Evolutionary conservation across 2,329 filamentous ascomycete species (phyloP), one percentile per base, ranked within the genome.

Genomic region (Aureobasidium pullulans): DNA sequence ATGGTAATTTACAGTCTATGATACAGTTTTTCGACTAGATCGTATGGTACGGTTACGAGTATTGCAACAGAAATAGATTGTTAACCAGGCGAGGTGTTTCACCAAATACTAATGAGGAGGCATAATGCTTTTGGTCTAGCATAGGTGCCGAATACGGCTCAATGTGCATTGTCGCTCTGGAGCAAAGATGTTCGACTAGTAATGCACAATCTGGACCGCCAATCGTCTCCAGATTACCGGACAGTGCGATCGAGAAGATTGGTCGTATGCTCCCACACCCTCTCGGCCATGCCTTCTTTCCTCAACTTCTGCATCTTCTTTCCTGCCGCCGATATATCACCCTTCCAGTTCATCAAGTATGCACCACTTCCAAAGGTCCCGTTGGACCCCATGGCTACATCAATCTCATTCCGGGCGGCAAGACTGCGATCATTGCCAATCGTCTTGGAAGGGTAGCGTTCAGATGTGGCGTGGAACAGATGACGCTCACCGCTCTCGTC

Each of bases 401-500:
- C 11, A 3, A 37, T 44, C 6, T 8, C 40, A 29, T 28, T 29
- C 8, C 3, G 37, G 10, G 13, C 6, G 9, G 47, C 29, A 2
- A 15, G 1, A 10, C 3, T 34, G 8, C 8, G 15, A 13, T 19
- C 8, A 5, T 19, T 23, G 6, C 37, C 4, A 37, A 60, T 3
- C 0, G 8, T 37, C 1, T 23, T 52, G 62, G 59, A 57, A 56
- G 64, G 3, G 42, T 37, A 32, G 37, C 3, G 31, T 36, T 28
- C 11, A 2, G 34, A 39, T 4, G 57, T 61, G 6, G 60, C 48
- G 4, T 60, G 48, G 39, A 59, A 65, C 6, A 66, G 42, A 40
- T 61, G 39, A 37, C 65, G 54, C 62, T 66, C 58, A 6, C 65
- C 65, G 29, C 52, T 53, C 19, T 65, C 65, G 7, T 65, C 50